phyloP scores from a whole-genome alignment of 2,329 filamentous ascomycete genomes.

The Ophiostoma himal-ulmi region DNA sequence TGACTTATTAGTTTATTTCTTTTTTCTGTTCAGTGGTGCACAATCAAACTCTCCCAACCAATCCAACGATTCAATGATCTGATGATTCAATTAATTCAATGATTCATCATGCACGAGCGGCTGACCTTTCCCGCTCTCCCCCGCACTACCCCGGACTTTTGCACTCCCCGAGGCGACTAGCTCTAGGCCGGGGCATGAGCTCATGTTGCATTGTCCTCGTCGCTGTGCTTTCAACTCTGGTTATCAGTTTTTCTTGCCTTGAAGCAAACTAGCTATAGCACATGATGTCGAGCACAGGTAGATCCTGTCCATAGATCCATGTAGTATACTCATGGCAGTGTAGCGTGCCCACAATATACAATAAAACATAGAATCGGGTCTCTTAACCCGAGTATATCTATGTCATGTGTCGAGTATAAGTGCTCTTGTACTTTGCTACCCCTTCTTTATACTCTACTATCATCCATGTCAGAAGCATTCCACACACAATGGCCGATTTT shows the following conservation, averaged over 20 bases:
- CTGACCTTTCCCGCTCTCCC: conserved; percentile 4
- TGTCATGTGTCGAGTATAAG: not conserved
- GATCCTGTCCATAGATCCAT: not conserved
- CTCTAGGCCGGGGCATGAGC: not conserved
- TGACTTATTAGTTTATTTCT: conserved; percentile 19
- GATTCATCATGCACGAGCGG: not conserved
- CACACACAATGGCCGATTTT: conserved; percentile 19
- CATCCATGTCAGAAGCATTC: not conserved
- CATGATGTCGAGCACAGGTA: too few relatives aligned
- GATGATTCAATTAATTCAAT: not conserved
- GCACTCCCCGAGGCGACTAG: not conserved
- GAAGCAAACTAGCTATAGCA: not conserved
- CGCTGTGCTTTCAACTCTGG: too few relatives aligned
- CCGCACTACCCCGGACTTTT: not conserved
- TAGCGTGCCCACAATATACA: too few relatives aligned
- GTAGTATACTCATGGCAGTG: too few relatives aligned
- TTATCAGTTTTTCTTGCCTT: too few relatives aligned
- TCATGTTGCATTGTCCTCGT: not conserved
- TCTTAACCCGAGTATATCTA: not conserved
- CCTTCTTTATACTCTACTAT: not conserved
- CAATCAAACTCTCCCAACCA: not conserved
- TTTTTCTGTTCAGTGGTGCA: not conserved
- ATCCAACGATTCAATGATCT: not conserved
- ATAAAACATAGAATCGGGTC: not conserved
- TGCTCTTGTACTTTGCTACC: not conserved